These are phyloP conservation scores for Botrytis hyacinthi DNA, from an alignment of 2,329 filamentous ascomycete genomes.

Conservation along the genomic window DNA sequence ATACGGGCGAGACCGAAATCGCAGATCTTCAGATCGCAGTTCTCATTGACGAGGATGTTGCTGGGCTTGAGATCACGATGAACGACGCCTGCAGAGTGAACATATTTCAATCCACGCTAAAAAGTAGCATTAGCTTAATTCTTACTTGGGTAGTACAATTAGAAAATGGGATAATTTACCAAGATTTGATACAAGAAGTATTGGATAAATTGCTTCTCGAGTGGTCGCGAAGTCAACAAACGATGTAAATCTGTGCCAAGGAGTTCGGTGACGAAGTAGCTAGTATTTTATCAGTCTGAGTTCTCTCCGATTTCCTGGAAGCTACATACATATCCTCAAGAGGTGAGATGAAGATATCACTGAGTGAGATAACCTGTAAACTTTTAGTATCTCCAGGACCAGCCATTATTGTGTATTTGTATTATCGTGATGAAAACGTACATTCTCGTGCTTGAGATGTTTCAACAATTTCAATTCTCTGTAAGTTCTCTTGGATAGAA, in stretches of 20 bases:
- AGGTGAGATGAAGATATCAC: slow-evolving; percentile 99
- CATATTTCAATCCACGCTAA: slow-evolving; percentile 96
- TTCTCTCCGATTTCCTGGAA: slow-evolving; percentile 29
- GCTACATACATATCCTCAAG: slow-evolving; percentile 85
- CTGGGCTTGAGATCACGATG: slow-evolving; percentile 97
- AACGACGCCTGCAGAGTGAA: slow-evolving; percentile 96
- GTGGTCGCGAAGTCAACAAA: slow-evolving; percentile 86
- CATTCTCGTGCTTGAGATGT: slow-evolving; percentile 95
- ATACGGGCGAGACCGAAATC: slow-evolving; percentile 97
- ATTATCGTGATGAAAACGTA: slow-evolving; percentile 41
- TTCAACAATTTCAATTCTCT: slow-evolving; percentile 96
- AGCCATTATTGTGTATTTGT: slow-evolving; percentile 6
- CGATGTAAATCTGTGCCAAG: slow-evolving; percentile 95
- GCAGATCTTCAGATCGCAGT: slow-evolving; percentile 99
- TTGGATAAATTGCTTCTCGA: slow-evolving; percentile 99
- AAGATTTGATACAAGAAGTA: slow-evolving; percentile 99
- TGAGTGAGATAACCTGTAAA: slow-evolving; percentile 85
- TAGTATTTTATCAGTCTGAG: slow-evolving; percentile 42
- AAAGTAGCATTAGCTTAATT: slow-evolving; percentile 25
- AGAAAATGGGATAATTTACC: slow-evolving; percentile 52
- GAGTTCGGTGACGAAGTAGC: slow-evolving; percentile 97
- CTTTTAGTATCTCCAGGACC: slow-evolving; percentile 30
- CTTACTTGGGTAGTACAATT: neutral
- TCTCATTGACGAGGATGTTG: slow-evolving; percentile 99
- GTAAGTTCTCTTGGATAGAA: slow-evolving; percentile 96